These are phyloP conservation scores for Leccinum rimulosum DNA, from an alignment of 768 basidiomycete genomes.

Conservation along the genomic window DNA sequence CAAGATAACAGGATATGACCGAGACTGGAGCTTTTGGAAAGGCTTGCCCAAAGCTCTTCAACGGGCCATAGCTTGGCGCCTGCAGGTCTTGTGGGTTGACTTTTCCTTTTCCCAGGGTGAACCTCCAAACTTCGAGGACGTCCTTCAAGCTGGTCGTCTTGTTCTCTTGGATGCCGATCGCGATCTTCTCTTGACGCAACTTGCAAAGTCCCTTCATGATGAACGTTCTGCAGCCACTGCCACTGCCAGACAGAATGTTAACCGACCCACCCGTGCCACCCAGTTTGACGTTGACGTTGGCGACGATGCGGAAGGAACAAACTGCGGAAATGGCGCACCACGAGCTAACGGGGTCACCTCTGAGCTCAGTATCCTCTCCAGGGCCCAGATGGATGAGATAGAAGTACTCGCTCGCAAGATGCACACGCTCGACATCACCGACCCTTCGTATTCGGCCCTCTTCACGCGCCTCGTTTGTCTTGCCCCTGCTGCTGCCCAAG, in stretches of 20 bases:
- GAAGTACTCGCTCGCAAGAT: neutral
- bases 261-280: neutral
- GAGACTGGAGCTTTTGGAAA: neutral
- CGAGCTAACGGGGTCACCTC: neutral
- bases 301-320: neutral
- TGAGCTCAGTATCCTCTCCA: neutral
- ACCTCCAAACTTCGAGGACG: neutral
- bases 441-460: neutral
- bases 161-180: neutral
- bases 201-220: neutral
- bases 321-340: neutral
- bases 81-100: neutral
- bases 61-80: neutral
- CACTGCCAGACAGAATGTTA: neutral
- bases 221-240: neutral
- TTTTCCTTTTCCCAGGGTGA: neutral
- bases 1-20: neutral
- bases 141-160: neutral
- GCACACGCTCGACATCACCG: neutral
- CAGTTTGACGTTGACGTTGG: neutral
- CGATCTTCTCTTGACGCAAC: neutral
- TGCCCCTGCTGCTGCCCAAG: neutral
- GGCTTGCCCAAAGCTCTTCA: neutral
- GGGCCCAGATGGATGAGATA: neutral
- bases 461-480: neutral